Evolutionary conservation across 2,329 filamentous ascomycete genomes (phyloP), one percentile per base, ranked within the genome.

Genomic region (Myriosclerotinia curreyana): DNA sequence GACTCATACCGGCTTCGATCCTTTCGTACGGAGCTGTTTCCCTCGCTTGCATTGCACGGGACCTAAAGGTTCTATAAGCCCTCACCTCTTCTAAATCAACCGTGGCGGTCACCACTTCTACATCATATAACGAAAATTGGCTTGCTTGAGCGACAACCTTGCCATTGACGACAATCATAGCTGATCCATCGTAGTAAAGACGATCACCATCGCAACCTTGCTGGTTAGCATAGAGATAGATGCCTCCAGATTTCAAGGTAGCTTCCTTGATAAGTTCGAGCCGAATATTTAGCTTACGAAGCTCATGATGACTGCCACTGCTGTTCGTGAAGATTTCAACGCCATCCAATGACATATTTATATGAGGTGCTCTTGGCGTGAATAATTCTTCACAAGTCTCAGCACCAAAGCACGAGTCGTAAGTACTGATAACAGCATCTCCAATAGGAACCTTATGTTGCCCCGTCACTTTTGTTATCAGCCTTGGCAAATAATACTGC

Each of bases 291-390:
- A 92, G 81, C 74, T 92, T 92, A 22, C 86, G 79, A 11, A 91
- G 76, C 69, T 86, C 82, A 71, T 86, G 85, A 73, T 94, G 90
- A 15, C 81, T 86, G 8, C 86, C 89, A 61, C 82, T 86, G 3
- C 82, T 85, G 74, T 94, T 94, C 11, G 85, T 85, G 67, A 90
- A 82, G 62, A 92, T 86, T 71, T 91, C 90, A 7, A 86, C 84
- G 5, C 91, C 90, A 70, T 86, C 81, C 2, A 92, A 78, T n/a
- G 83, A 82, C 78, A 86, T 86, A 12, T 79, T 76, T 40, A 82
- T 82, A 67, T 86, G 70, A 17, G 76, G 75, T 20, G 70, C 65
- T 8, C 80, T 77, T 2, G 84, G 83, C 11, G 49, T 53, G 49
- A 86, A 89, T 2, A 89, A 76, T 70, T 89, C 86, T 73, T 91